phyloP scores from a whole-genome alignment of 257 asterid genomes.

The Plantago major region DNA sequence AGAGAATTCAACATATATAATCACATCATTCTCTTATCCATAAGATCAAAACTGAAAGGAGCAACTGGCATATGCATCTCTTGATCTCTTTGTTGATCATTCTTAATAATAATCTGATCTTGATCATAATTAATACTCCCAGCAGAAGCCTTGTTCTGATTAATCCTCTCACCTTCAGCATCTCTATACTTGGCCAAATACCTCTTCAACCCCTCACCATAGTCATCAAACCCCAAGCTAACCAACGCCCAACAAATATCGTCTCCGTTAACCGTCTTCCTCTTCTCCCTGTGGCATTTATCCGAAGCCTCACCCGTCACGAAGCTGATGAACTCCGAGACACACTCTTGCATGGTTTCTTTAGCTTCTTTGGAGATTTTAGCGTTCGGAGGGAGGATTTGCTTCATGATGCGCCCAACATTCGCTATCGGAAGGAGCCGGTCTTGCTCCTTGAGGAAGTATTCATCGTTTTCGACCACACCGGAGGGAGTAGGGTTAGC shows the following conservation, averaged over 20 bases:
- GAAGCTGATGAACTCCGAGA: constrained; percentile 57
- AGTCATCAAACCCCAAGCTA: constrained; percentile 47
- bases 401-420: constrained; percentile 55
- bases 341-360: constrained; percentile 60
- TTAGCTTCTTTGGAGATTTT: constrained; percentile 52
- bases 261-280: constrained; percentile 55
- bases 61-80: not conserved
- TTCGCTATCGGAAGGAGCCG: constrained; percentile 54
- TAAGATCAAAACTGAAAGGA: constrained; percentile 12
- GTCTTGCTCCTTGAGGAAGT: constrained; percentile 33
- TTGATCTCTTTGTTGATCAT: not conserved
- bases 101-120: not conserved
- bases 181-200: constrained; percentile 38
- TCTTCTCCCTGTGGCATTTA: constrained; percentile 44
- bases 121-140: not conserved
- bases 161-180: constrained; percentile 43
- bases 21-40: constrained; percentile 18
- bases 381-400: constrained; percentile 51
- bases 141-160: constrained; percentile 28
- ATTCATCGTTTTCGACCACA: not conserved
- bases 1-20: not conserved
- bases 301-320: constrained; percentile 60
- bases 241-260: constrained; percentile 50
- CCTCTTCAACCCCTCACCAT: constrained; percentile 32
- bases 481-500: not conserved